These are phyloP conservation scores for Liquidambar formosana DNA, from an alignment of 164 flowering plant genomes.

Conservation along the genomic window DNA sequence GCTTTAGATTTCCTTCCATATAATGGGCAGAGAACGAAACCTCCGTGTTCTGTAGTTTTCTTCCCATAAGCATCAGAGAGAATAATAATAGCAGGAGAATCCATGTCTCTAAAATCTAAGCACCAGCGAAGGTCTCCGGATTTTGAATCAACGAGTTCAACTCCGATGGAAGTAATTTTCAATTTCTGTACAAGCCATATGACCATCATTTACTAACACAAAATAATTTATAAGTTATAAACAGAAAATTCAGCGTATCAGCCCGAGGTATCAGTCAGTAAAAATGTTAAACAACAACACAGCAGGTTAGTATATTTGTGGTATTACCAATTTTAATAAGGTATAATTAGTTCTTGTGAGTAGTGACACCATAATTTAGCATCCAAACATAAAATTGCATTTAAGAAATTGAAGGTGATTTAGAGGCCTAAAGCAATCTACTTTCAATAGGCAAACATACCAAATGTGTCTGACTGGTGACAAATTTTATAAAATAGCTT, in stretches of 20 bases:
- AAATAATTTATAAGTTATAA: not conserved
- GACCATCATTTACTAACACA: not conserved
- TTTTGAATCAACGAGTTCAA: constrained; percentile 74
- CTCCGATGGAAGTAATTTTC: constrained; percentile 82
- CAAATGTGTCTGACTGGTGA: not conserved
- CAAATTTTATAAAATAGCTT: not conserved
- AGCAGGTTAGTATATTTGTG: not conserved
- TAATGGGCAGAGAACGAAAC: constrained; percentile 91
- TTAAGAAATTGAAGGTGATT: not conserved
- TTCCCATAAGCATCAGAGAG: constrained; percentile 80
- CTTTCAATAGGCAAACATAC: too few species aligned
- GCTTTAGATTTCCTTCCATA: constrained; percentile 99
- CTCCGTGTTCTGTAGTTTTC: constrained; percentile 65
- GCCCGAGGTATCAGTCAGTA: not conserved
- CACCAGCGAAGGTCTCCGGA: constrained; percentile 94
- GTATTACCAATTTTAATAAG: not conserved
- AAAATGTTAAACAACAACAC: not conserved
- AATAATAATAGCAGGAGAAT: constrained; percentile 76
- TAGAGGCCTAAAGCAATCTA: too few species aligned
- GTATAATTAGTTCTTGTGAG: too few species aligned
- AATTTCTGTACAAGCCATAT: constrained; percentile 60
- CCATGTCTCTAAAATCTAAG: constrained; percentile 98
- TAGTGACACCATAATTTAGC: too few species aligned
- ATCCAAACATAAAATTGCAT: not conserved
- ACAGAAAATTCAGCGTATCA: not conserved